Percentiles rank a stretch among this genome's conserved stretches.
Conservation (phyloP, 305 asterid species). For the Andrographis paniculata region DNA sequence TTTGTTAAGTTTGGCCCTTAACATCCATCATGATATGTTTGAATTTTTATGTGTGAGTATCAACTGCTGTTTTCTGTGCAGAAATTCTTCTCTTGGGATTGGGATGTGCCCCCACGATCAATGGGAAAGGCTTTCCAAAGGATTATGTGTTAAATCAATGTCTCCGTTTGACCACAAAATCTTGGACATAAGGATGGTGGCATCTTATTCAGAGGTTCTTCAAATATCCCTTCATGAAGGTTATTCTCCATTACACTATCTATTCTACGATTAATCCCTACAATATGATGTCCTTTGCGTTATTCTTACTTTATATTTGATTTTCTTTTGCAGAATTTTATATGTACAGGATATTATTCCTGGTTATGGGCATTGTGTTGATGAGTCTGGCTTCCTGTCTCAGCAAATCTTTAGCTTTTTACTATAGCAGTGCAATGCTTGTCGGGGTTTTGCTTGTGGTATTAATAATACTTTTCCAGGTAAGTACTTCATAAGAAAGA, state of each 20-base stretch:
- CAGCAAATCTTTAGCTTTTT: slow-evolving; percentile 73
- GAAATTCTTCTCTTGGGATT: slow-evolving; percentile 64
- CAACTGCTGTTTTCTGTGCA: slow-evolving; percentile 22
- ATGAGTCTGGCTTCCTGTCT: slow-evolving; percentile 61
- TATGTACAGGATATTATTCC: slow-evolving; percentile 53
- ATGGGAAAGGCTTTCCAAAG: slow-evolving; percentile 73
- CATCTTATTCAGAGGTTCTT: slow-evolving; percentile 44
- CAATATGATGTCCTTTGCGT: slow-evolving; percentile 6
- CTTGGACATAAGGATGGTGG: slow-evolving; percentile 57
- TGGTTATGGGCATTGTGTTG: slow-evolving; percentile 50
- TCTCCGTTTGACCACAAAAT: slow-evolving; percentile 84
- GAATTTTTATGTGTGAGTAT: slow-evolving; percentile 13
- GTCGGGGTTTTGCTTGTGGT: slow-evolving; percentile 71
- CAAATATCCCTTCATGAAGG: slow-evolving; percentile 82
- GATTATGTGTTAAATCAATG: slow-evolving; percentile 66
- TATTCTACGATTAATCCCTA: slow-evolving; percentile 4
- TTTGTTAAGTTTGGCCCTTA: not conserved
- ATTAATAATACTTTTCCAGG: slow-evolving; percentile 90
- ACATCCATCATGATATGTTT: slow-evolving; percentile 2
- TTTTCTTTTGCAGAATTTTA: slow-evolving; percentile 53
- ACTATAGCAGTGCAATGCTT: slow-evolving; percentile 77
- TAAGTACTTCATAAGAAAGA: slow-evolving; percentile 14
- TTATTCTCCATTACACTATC: slow-evolving; percentile 20
- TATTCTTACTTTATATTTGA: slow-evolving; percentile 12
- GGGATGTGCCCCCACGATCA: slow-evolving; percentile 74